Evolutionary conservation across 805 yeast genomes (phyloP).

Genomic region (Lachancea sp.): DNA sequence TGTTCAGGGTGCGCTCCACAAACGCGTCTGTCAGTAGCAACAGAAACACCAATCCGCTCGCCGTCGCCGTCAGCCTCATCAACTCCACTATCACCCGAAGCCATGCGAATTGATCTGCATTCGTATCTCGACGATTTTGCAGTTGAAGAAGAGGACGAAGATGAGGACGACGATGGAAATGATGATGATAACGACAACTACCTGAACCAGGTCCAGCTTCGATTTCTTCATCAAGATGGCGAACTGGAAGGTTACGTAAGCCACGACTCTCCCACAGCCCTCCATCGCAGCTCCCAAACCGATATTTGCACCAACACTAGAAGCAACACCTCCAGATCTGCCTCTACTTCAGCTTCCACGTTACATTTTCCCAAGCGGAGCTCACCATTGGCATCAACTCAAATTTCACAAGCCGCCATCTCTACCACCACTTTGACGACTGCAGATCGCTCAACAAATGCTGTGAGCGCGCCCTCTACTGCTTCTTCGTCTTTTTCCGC

Average conservation of each 20-base stretch:
- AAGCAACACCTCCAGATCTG: background rate
- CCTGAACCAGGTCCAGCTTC: too few relatives aligned
- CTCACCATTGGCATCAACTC: background rate
- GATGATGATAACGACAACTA: background rate
- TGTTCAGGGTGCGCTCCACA: background rate
- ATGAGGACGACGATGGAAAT: slow-evolving; percentile 5
- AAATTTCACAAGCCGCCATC: background rate
- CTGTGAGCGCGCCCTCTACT: slow-evolving; percentile 5
- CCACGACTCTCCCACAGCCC: background rate
- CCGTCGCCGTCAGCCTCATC: background rate
- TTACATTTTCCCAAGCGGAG: background rate
- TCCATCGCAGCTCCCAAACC: background rate
- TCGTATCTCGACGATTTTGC: slow-evolving; percentile 2
- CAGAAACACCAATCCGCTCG: background rate
- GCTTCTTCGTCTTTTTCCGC: slow-evolving; percentile 9
- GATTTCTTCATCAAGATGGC: background rate
- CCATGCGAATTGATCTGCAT: background rate
- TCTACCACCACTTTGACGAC: slow-evolving; percentile 1
- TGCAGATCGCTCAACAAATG: background rate
- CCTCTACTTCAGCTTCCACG: background rate
- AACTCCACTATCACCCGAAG: background rate
- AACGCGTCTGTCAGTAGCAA: too few relatives aligned
- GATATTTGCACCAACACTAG: background rate
- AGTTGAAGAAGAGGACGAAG: slow-evolving; percentile 3
- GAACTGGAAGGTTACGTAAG: too few relatives aligned